Evolutionary conservation across 2,329 filamentous ascomycete species (phyloP).

Genomic region (Rhexocercosporidium sp.): DNA sequence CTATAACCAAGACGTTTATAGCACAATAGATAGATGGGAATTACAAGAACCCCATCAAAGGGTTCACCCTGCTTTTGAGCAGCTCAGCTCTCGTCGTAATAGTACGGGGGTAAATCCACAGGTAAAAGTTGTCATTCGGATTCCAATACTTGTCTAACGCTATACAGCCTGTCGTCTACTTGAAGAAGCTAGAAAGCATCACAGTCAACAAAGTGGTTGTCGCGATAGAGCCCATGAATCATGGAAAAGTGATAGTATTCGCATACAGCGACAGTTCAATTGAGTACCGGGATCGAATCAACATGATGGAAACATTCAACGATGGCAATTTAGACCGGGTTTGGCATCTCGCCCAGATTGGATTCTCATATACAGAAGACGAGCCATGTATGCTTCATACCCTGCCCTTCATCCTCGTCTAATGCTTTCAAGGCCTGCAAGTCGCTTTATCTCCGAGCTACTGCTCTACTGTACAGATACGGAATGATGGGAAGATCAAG

Average conservation of each 20-base stretch:
- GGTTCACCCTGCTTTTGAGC: slow-evolving; percentile 78
- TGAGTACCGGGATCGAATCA: slow-evolving; percentile 78
- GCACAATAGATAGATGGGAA: slow-evolving; percentile 84
- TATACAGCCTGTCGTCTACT: slow-evolving; percentile 47
- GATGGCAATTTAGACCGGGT: slow-evolving; percentile 69
- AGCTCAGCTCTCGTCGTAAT: slow-evolving; percentile 70
- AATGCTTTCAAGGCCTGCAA: slow-evolving; percentile 54
- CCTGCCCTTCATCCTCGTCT: background rate
- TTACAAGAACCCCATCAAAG: slow-evolving; percentile 67
- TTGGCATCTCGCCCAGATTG: slow-evolving; percentile 74
- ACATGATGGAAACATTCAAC: slow-evolving; percentile 70
- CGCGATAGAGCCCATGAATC: slow-evolving; percentile 69
- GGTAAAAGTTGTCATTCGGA: slow-evolving; percentile 29
- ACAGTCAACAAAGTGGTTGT: slow-evolving; percentile 73
- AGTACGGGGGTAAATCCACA: slow-evolving; percentile 44
- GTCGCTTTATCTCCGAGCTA: slow-evolving; percentile 65
- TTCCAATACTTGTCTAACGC: slow-evolving; percentile 13
- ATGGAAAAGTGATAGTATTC: slow-evolving; percentile 74
- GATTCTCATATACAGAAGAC: slow-evolving; percentile 73
- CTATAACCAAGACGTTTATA: slow-evolving; percentile 69
- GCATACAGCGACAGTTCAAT: slow-evolving; percentile 81
- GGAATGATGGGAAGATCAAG: slow-evolving; percentile 61
- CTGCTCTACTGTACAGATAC: slow-evolving; percentile 62
- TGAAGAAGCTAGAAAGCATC: slow-evolving; percentile 72
- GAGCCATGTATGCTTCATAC: slow-evolving; percentile 62